A percentile compares a stretch with the other conserved stretches of the same genome.
Conservation (phyloP, 2,329 filamentous ascomycete genomes). For the Capronia americana region DNA sequence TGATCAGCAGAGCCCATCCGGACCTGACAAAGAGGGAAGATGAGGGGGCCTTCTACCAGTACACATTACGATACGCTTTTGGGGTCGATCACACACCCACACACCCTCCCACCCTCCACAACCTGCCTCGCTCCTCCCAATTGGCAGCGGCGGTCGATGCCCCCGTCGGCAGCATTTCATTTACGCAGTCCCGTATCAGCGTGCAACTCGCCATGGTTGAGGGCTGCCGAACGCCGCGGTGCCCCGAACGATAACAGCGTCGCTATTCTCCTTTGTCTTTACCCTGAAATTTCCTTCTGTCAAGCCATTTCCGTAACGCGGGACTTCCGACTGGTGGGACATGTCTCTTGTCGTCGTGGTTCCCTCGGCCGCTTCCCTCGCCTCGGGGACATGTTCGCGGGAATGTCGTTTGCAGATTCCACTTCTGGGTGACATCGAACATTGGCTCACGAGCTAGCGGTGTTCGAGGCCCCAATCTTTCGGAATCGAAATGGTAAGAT, state of each 20-base stretch:
- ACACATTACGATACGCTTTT: not conserved
- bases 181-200: conserved; percentile 2
- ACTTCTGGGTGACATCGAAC: conserved; percentile 3
- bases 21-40: conserved; percentile 1
- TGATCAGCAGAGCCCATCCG: not conserved
- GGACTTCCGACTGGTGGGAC: conserved; percentile 8
- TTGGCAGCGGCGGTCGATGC: conserved; percentile 4
- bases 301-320: not conserved
- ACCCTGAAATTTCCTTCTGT: conserved; percentile 4
- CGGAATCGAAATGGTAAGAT: conserved; percentile 8
- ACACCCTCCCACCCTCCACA: not conserved
- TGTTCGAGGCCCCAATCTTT: conserved; percentile 5
- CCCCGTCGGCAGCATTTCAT: not conserved
- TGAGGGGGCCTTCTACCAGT: not conserved
- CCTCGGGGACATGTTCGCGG: conserved; percentile 6
- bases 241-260: conserved; percentile 4
- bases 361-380: conserved; percentile 8
- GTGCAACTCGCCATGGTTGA: not conserved
- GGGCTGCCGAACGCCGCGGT: not conserved
- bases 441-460: conserved; percentile 5
- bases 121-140: not conserved
- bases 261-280: not conserved
- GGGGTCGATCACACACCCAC: not conserved
- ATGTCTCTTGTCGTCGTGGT: not conserved
- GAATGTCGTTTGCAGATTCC: conserved; percentile 16